Evolutionary conservation across 2,329 filamentous ascomycete genomes (phyloP).

Genomic region (Penicillium sp.): DNA sequence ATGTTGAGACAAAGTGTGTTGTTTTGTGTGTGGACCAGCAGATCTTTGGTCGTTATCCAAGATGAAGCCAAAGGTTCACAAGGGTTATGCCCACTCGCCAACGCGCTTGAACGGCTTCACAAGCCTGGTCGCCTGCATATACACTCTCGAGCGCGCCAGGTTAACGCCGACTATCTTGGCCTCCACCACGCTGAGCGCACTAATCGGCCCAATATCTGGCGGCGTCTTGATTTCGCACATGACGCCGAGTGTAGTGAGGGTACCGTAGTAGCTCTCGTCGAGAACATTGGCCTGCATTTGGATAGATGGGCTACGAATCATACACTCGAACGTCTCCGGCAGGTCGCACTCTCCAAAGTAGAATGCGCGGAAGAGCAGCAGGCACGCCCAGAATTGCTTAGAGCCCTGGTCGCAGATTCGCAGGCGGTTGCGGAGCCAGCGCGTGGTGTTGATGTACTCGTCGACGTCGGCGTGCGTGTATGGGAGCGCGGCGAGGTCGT

Average conservation of each 20-base stretch:
- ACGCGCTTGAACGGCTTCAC: slow-evolving; percentile 39
- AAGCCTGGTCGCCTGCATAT: slow-evolving; percentile 39
- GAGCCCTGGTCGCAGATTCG: slow-evolving; percentile 45
- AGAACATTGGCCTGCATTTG: background rate
- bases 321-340: slow-evolving; percentile 52
- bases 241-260: slow-evolving; percentile 39
- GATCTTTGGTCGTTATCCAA: background rate
- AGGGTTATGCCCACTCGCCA: slow-evolving; percentile 35
- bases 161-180: slow-evolving; percentile 41
- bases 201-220: slow-evolving; percentile 30
- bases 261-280: slow-evolving; percentile 23
- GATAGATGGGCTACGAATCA: slow-evolving; percentile 36
- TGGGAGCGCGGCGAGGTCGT: slow-evolving; percentile 47
- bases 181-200: slow-evolving; percentile 40
- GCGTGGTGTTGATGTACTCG: slow-evolving; percentile 51
- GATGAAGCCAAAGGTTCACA: background rate
- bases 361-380: slow-evolving; percentile 63
- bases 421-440: slow-evolving; percentile 47
- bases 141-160: slow-evolving; percentile 37
- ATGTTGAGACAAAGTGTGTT: no score
- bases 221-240: slow-evolving; percentile 35
- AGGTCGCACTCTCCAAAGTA: slow-evolving; percentile 59
- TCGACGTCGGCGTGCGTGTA: slow-evolving; percentile 56
- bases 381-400: slow-evolving; percentile 55
- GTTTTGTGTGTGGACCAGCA: no score